Conservation (phyloP, 2,329 filamentous ascomycete species). For the Fusarium cyanostomum region DNA sequence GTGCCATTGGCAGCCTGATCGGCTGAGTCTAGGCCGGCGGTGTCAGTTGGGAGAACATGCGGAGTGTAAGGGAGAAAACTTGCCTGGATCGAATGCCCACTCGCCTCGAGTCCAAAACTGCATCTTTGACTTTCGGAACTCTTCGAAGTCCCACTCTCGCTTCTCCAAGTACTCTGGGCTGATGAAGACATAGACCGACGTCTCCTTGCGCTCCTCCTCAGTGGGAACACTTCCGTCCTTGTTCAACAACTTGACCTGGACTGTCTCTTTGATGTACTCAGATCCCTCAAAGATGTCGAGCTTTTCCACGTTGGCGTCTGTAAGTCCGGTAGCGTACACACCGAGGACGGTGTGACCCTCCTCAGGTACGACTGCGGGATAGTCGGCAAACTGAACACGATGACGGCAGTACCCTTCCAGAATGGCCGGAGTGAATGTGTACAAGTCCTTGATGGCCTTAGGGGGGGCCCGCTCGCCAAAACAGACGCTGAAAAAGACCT, state of each 20-base stretch:
- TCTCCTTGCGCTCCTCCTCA: conserved; percentile 59
- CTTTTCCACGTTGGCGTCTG: conserved; percentile 75
- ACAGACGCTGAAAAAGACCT: conserved; percentile 86
- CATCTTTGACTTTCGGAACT: conserved; percentile 81
- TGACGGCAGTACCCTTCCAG: conserved; percentile 76
- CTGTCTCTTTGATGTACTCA: conserved; percentile 71
- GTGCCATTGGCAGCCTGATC: conserved; percentile 25
- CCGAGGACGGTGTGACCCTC: conserved; percentile 72
- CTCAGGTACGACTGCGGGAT: conserved; percentile 78
- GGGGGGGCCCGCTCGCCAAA: conserved; percentile 66
- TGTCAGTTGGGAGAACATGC: conserved; percentile 10
- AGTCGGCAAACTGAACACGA: conserved; percentile 76
- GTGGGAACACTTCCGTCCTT: conserved; percentile 51
- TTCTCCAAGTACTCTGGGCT: conserved; percentile 66
- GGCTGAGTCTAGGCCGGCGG: conserved; percentile 29
- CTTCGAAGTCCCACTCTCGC: conserved; percentile 86
- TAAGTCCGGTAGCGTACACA: conserved; percentile 80
- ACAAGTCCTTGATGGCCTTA: conserved; percentile 62
- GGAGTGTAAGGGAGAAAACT: conserved; percentile 1
- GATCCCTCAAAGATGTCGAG: conserved; percentile 85
- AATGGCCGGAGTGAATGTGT: conserved; percentile 76
- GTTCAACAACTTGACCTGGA: conserved; percentile 62
- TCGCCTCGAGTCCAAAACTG: conserved; percentile 62
- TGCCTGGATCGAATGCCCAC: conserved; percentile 55
- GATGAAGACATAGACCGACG: conserved; percentile 73